These are phyloP conservation scores for Maudiozyma turicensis DNA, from an alignment of 805 yeast genomes.

Conservation along the genomic window DNA sequence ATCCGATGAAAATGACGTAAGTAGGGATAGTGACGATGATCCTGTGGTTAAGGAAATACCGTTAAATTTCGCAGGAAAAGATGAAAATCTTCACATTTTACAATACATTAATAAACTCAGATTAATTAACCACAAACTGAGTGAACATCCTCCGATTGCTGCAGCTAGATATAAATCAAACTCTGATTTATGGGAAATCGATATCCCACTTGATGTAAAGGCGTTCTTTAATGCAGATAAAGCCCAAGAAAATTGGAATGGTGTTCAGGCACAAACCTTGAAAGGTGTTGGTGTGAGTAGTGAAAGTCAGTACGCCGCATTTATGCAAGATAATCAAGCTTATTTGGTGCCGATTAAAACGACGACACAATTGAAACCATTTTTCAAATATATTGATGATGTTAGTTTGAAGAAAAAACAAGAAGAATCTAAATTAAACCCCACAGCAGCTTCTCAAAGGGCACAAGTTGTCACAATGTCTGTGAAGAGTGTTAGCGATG, in stretches of 20 bases:
- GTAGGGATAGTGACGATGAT: constrained; percentile 37
- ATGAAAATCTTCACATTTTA: constrained; percentile 34
- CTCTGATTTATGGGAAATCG: constrained; percentile 61
- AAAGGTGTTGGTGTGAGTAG: constrained; percentile 58
- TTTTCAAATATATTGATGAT: constrained; percentile 69
- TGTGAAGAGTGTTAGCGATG: constrained; percentile 51
- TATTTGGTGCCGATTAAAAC: constrained; percentile 57
- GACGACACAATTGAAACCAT: constrained; percentile 72
- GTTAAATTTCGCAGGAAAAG: constrained; percentile 34
- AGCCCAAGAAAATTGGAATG: constrained; percentile 51
- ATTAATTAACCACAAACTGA: constrained; percentile 17
- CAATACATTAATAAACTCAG: constrained; percentile 44
- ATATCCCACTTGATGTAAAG: constrained; percentile 60
- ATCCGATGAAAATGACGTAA: background rate
- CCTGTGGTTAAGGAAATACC: constrained; percentile 57
- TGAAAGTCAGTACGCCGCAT: constrained; percentile 43
- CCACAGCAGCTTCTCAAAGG: constrained; percentile 29
- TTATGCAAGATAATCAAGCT: constrained; percentile 39
- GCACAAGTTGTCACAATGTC: constrained; percentile 69
- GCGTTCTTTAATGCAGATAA: constrained; percentile 59
- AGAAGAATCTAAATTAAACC: constrained; percentile 33
- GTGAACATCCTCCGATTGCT: constrained; percentile 31
- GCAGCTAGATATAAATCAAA: constrained; percentile 49
- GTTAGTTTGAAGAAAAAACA: constrained; percentile 37
- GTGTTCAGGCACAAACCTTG: constrained; percentile 49